Base-by-base conservation (phyloP, 768 basidiomycete genomes). In the Naganishia onofrii region DNA sequence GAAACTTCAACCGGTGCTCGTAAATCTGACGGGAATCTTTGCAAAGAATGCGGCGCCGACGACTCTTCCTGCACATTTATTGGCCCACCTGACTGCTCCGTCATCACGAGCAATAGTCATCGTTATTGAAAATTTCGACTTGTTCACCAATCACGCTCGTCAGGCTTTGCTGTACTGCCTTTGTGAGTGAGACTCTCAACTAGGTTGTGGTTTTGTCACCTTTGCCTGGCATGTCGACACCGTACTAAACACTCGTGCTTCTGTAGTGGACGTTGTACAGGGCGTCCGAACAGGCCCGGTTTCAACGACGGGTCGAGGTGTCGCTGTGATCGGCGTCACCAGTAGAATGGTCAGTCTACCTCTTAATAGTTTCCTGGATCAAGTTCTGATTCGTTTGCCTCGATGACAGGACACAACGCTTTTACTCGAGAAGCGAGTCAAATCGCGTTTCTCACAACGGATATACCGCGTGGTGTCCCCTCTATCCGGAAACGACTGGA, bases 161-260 rank as follows among this genome's bases (percentile, higher is more conserved):
- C 96, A 99, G 77, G 88, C 92, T 1, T 82, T 99, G 28, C 85
- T 99, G 6, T 99, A 99, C 77, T 98, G 94, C 77, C 86, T 99
- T 21, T 84, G 81, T 82, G 56, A 77, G 80, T 74, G 6, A 8
- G 1, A 17, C 31, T 56, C 19, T 21, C 21, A n/a, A n/a, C n/a
- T 21, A n/a, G 34, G 42, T 42, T 15, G 7, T 2, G 7, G 2
- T 42, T 2, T 42, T 15, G 42, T 42, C 52, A 57, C 21, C 12
- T 3, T 54, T 2, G 13, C 51, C 12, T 34, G 26, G 13, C 29
- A 36, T 15, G 38, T 42, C 44, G 6, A 36, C 26, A 54, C 26
- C 17, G n/a, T 6, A 19, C 36, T 31, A 29, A n/a, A 29, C 17
- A 58, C 6, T 17, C 31, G 8, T 34, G 51, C 51, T 23, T 15